phyloP scores from a whole-genome alignment of 768 basidiomycete species.

The Auricularia auricula-judae region DNA sequence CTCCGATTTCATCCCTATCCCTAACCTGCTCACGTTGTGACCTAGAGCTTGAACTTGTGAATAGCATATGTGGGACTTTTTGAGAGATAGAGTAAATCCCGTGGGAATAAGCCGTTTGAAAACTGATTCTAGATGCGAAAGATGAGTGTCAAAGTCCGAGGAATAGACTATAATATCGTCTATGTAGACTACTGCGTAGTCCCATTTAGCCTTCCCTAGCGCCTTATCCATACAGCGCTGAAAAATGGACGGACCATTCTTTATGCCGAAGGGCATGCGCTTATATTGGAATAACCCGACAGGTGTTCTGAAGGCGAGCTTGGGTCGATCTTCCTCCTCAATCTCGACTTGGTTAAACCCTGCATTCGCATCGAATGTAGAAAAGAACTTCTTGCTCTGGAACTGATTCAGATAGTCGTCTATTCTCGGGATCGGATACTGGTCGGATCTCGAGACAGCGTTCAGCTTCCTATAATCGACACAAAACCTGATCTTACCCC shows the following conservation, averaged over 20 bases:
- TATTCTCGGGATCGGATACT: conserved; percentile 20
- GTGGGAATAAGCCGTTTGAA: too few species aligned
- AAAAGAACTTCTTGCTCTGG: conserved; percentile 20
- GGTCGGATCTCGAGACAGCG: conserved; percentile 14
- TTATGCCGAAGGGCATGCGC: conserved; percentile 29
- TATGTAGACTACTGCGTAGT: too few species aligned
- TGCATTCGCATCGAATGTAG: conserved; percentile 24
- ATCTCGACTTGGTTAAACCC: conserved; percentile 20
- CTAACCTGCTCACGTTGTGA: too few species aligned
- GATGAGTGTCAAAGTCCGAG: too few species aligned
- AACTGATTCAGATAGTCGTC: conserved; percentile 19
- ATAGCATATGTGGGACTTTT: too few species aligned
- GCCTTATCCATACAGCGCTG: too few species aligned
- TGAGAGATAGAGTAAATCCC: too few species aligned
- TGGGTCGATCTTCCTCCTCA: conserved; percentile 17
- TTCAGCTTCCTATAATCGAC: conserved; percentile 25
- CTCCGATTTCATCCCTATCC: too few species aligned
- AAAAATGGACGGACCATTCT: conserved; percentile 10
- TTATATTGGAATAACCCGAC: conserved; percentile 29
- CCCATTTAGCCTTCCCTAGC: too few species aligned
- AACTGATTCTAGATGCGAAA: too few species aligned
- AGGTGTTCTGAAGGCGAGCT: conserved; percentile 29
- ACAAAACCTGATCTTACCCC: conserved; percentile 25
- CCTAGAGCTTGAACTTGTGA: too few species aligned
- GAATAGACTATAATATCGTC: too few species aligned